Evolutionary conservation across 2,329 filamentous ascomycete species (phyloP).

Genomic region (Alternaria sp.): DNA sequence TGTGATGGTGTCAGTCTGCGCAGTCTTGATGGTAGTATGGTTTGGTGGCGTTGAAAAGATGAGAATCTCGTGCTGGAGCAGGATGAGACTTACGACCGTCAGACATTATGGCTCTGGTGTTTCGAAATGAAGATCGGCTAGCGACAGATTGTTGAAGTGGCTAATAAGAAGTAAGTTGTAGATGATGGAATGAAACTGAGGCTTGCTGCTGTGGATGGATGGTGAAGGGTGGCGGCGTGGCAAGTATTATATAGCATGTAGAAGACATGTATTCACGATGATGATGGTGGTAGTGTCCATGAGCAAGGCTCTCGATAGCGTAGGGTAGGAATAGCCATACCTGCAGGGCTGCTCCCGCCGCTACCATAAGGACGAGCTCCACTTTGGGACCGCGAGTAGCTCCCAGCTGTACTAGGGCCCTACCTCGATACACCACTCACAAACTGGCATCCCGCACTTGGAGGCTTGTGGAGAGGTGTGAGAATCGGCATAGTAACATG

Average conservation of each 20-base stretch:
- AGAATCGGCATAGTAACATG: conserved; percentile 37
- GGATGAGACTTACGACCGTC: conserved; percentile 62
- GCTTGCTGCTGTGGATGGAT: conserved; percentile 30
- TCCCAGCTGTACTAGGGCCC: conserved; percentile 47
- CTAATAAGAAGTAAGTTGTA: conserved; percentile 9
- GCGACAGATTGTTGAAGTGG: conserved; percentile 20
- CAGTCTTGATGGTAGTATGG: background rate
- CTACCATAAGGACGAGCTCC: conserved; percentile 49
- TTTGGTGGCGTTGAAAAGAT: conserved; percentile 1
- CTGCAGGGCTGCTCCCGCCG: conserved; percentile 50
- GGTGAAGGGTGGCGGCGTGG: conserved; percentile 38
- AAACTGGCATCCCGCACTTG: conserved; percentile 38
- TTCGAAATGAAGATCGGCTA: conserved; percentile 21
- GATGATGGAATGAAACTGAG: conserved; percentile 24
- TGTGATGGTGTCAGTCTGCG: conserved; percentile 43
- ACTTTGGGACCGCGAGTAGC: conserved; percentile 47
- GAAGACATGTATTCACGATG: conserved; percentile 36
- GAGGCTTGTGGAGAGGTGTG: conserved; percentile 40
- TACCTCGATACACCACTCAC: conserved; percentile 42
- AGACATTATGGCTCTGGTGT: conserved; percentile 55
- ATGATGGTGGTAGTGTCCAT: conserved; percentile 21
- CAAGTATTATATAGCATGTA: conserved; percentile 48
- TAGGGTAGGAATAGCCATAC: conserved; percentile 27
- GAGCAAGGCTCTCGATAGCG: conserved; percentile 37
- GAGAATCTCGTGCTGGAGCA: conserved; percentile 1